phyloP scores from a whole-genome alignment of 2,329 filamentous ascomycete species.

The Aspergillus bombycis region DNA sequence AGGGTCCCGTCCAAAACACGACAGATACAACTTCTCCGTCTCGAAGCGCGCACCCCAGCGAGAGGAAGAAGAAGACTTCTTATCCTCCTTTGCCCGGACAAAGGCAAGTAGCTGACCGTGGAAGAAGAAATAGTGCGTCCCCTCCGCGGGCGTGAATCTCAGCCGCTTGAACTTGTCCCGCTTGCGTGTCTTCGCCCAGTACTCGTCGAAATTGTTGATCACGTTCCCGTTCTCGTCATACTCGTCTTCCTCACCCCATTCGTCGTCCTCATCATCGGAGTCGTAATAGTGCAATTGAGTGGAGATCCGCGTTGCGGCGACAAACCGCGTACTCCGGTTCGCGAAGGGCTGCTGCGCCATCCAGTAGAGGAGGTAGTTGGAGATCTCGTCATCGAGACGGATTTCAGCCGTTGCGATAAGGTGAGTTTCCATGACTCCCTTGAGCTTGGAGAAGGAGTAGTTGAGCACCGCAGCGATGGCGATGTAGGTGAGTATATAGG shows the following conservation, averaged over 20 bases:
- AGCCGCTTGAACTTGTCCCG: slow-evolving; percentile 40
- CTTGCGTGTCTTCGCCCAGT: slow-evolving; percentile 44
- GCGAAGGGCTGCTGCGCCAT: slow-evolving; percentile 65
- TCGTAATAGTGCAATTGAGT: slow-evolving; percentile 33
- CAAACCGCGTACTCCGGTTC: slow-evolving; percentile 61
- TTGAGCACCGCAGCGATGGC: slow-evolving; percentile 55
- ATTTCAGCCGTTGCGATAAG: slow-evolving; percentile 70
- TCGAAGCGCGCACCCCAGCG: slow-evolving; percentile 21
- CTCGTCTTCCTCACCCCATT: slow-evolving; percentile 26
- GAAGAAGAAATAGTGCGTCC: slow-evolving; percentile 70
- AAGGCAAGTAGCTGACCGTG: slow-evolving; percentile 55
- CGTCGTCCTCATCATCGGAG: slow-evolving; percentile 26
- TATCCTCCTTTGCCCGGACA: slow-evolving; percentile 33
- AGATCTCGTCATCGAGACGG: slow-evolving; percentile 71
- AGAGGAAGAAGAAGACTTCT: slow-evolving; percentile 15
- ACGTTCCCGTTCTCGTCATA: slow-evolving; percentile 35
- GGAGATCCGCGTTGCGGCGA: slow-evolving; percentile 60
- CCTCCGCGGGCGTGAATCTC: slow-evolving; percentile 68
- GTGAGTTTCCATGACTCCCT: slow-evolving; percentile 54
- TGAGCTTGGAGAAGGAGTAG: slow-evolving; percentile 56
- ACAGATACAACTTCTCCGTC: slow-evolving; percentile 36
- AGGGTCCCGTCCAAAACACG: slow-evolving; percentile 40
- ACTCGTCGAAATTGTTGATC: slow-evolving; percentile 46
- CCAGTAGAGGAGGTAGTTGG: slow-evolving; percentile 74
- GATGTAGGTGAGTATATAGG: slow-evolving; percentile 56